Evolutionary conservation across 495 filamentous ascomycete genomes (phyloP), one percentile per base, ranked within the genome.

Genomic region (Recurvomyces mirabilis): DNA sequence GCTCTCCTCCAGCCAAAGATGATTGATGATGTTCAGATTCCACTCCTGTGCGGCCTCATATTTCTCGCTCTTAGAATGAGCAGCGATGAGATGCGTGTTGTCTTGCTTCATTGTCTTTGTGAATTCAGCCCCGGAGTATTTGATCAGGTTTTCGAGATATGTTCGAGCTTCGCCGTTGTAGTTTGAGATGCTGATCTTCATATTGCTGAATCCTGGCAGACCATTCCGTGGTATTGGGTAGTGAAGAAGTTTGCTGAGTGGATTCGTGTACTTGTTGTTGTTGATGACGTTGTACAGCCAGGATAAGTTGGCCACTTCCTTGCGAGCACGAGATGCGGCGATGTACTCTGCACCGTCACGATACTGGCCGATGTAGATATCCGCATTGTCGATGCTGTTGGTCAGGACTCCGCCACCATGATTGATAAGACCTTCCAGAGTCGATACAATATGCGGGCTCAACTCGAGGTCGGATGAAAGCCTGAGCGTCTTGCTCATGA

Each of bases 1-100:
- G 61, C 86, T 87, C 52, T 99, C 93, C 59, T 99, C 91, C 34
- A 99, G 72, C 91, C 91, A 99, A 1, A 99, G 69, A 55, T 96
- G 89, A 59, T 99, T 99, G 43, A 93, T 69, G 49, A 93, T 79
- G 32, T 89, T 63, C 22, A 96, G 78, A 24, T 80, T 79, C 91
- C 91, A 99, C 60, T 96, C 93, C 52, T 72, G 74, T 0, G 91
- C 91, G 0, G 91, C 91, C 5, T 76, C 75, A 55, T 81, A 93
- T 61, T 99, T 99, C 57, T 96, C 91, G 54, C 87, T 86, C 39
- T 72, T 70, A 24, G 76, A 75, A 52, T 93, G 81, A 4, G 91
- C 91, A 4, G 91, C 93, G 48, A 98, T 85, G 3, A 98, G 70
- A 62, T 98, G 91, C 0, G 88, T 96, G 55, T 96, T 96, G 36